Evolutionary conservation across 164 flowering plant species (phyloP).

Genomic region (Saururus chinensis): DNA sequence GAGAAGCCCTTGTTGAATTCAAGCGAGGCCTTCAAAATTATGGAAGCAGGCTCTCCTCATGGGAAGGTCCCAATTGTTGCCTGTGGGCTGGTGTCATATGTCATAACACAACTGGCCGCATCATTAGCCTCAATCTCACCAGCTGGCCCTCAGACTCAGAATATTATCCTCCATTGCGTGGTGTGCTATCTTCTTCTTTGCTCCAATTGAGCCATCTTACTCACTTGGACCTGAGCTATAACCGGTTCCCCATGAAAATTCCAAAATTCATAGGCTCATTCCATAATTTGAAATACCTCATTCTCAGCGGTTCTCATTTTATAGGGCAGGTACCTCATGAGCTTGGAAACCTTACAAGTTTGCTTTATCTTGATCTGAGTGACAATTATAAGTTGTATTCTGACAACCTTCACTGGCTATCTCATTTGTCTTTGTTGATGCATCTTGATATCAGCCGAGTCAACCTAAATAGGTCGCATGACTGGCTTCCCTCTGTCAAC

Average conservation of each 20-base stretch:
- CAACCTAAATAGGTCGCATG: background rate
- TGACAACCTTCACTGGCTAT: background rate
- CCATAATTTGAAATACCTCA: constrained; percentile 2
- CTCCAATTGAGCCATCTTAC: background rate
- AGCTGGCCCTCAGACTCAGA: background rate
- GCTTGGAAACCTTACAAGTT: constrained; percentile 3
- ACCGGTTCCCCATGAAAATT: background rate
- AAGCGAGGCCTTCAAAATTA: background rate
- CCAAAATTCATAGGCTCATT: constrained; percentile 7
- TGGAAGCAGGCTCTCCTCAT: constrained; percentile 2
- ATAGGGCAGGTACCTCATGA: background rate
- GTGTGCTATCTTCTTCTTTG: background rate
- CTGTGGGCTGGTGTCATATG: constrained; percentile 2
- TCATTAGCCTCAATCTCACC: constrained; percentile 1
- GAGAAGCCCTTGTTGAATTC: constrained; percentile 1
- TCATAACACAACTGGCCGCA: constrained; percentile 5
- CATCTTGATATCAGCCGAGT: background rate
- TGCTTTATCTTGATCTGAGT: background rate
- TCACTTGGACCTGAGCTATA: constrained; percentile 4
- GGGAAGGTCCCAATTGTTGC: constrained; percentile 4
- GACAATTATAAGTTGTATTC: background rate
- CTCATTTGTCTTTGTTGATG: background rate
- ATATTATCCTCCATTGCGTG: background rate
- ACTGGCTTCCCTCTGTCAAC: background rate
- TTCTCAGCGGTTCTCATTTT: background rate